phyloP scores from a whole-genome alignment of 2,329 filamentous ascomycete species.

The Plectosphaerella sp. region DNA sequence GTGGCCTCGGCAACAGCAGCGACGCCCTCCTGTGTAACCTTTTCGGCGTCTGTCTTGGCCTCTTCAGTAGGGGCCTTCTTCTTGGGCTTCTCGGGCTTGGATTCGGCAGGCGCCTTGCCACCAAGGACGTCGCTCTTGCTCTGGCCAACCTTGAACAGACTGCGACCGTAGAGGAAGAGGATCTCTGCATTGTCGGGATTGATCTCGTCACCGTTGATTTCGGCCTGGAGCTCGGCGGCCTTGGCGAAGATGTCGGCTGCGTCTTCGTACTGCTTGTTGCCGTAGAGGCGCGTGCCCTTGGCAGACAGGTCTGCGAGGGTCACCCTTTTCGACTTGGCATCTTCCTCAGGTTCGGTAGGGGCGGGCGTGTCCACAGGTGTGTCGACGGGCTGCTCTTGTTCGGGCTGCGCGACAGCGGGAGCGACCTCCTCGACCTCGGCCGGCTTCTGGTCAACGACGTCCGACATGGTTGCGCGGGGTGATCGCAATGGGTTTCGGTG shows the following conservation, averaged over 20 bases:
- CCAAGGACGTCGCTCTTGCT: slow-evolving; percentile 93
- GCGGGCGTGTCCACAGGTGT: slow-evolving; percentile 4
- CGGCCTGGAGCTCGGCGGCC: slow-evolving; percentile 84
- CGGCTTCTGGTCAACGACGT: slow-evolving; percentile 20
- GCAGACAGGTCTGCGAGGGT: slow-evolving; percentile 74
- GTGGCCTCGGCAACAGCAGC: slow-evolving; percentile 38
- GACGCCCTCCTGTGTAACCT: slow-evolving; percentile 41
- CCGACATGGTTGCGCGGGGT: slow-evolving; percentile 17
- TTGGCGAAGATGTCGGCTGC: slow-evolving; percentile 85
- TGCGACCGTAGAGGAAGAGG: slow-evolving; percentile 89
- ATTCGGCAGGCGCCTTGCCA: slow-evolving; percentile 63
- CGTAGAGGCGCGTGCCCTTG: slow-evolving; percentile 79
- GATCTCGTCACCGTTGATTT: slow-evolving; percentile 82
- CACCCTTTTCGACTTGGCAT: slow-evolving; percentile 50
- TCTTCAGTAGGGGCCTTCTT: slow-evolving; percentile 28
- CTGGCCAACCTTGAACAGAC: slow-evolving; percentile 89
- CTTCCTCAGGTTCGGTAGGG: slow-evolving; percentile 29
- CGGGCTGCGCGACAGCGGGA: slow-evolving; percentile 9
- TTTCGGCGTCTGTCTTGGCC: slow-evolving; percentile 32
- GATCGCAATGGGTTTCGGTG: neutral
- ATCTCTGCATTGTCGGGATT: slow-evolving; percentile 87
- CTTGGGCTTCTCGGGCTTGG: slow-evolving; percentile 29
- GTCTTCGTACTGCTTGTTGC: slow-evolving; percentile 77
- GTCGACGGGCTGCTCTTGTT: neutral
- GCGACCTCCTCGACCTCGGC: slow-evolving; percentile 12